Percentiles rank a stretch among this genome's conserved stretches.
phyloP scores from a whole-genome alignment of 2,329 filamentous ascomycete genomes.

The Zymoseptoria passerinii region DNA sequence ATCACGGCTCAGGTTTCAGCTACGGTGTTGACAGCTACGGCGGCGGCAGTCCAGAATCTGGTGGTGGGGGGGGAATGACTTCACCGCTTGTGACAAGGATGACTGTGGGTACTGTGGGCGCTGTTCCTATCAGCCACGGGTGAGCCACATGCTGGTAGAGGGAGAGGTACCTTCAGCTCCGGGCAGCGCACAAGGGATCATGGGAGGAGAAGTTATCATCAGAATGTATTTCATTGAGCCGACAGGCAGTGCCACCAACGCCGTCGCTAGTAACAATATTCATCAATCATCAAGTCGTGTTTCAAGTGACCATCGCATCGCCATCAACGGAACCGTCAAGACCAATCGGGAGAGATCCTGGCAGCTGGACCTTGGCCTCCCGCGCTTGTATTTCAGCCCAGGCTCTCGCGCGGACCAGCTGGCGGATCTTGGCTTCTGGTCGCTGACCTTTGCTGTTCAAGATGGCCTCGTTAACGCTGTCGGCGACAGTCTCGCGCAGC shows the following conservation, averaged over 20 bases:
- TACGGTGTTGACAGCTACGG: background rate
- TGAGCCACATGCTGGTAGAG: background rate
- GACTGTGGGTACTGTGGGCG: background rate
- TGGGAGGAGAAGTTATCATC: background rate
- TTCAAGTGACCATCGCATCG: conserved; percentile 20
- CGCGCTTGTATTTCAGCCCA: conserved; percentile 69
- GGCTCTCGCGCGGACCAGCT: conserved; percentile 69
- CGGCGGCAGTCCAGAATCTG: background rate
- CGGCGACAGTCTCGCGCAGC: conserved; percentile 75
- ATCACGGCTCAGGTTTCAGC: too few relatives aligned
- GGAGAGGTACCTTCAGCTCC: background rate
- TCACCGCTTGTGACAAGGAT: background rate
- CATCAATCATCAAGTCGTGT: conserved; percentile 5
- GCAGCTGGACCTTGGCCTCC: conserved; percentile 35
- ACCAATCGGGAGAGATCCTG: conserved; percentile 34
- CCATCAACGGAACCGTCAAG: conserved; percentile 28
- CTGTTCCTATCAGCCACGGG: background rate
- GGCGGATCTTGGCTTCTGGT: conserved; percentile 72
- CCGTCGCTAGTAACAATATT: conserved; percentile 17
- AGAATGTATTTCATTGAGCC: conserved; percentile 3
- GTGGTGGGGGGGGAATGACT: background rate
- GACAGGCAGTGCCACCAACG: conserved; percentile 12
- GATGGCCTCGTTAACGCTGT: conserved; percentile 82
- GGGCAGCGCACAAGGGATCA: background rate
- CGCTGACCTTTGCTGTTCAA: conserved; percentile 62